Evolutionary conservation across 2,329 filamentous ascomycete species (phyloP).

Genomic region (Phyllosticta citribraziliensis): DNA sequence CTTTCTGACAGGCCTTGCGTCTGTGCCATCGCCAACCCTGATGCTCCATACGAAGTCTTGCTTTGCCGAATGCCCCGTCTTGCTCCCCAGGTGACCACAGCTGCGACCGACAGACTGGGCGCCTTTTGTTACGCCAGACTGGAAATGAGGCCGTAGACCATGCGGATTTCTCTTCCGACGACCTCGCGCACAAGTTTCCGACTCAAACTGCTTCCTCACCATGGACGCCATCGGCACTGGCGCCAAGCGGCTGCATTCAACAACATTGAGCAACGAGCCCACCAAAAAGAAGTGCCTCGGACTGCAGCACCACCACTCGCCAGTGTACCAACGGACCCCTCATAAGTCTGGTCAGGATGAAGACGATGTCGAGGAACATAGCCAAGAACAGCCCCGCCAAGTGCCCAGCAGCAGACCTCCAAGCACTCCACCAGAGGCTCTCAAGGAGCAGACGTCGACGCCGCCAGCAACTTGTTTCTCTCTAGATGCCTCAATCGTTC

Average conservation of each 20-base stretch:
- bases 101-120: not conserved
- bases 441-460: not conserved
- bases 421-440: not conserved
- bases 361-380: not conserved
- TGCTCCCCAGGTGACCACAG: not conserved
- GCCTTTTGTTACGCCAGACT: not conserved
- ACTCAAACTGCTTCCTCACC: not conserved
- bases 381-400: not conserved
- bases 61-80: not conserved
- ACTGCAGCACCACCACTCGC: not conserved
- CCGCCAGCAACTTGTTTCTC: constrained; percentile 36
- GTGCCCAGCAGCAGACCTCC: not conserved
- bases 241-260: not conserved
- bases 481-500: constrained; percentile 58
- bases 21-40: not conserved
- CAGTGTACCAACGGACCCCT: not conserved
- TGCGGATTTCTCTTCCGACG: not conserved
- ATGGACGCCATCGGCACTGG: not conserved
- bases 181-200: not conserved
- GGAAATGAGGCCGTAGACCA: not conserved
- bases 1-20: not conserved
- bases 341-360: not conserved
- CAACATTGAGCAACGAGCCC: not conserved
- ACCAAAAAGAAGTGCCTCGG: not conserved
- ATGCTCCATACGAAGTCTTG: not conserved